Percentiles rank a stretch among this genome's conserved stretches.
Conservation (phyloP, 1,284 basidiomycete genomes). For the Papiliotrema laurentii region DNA sequence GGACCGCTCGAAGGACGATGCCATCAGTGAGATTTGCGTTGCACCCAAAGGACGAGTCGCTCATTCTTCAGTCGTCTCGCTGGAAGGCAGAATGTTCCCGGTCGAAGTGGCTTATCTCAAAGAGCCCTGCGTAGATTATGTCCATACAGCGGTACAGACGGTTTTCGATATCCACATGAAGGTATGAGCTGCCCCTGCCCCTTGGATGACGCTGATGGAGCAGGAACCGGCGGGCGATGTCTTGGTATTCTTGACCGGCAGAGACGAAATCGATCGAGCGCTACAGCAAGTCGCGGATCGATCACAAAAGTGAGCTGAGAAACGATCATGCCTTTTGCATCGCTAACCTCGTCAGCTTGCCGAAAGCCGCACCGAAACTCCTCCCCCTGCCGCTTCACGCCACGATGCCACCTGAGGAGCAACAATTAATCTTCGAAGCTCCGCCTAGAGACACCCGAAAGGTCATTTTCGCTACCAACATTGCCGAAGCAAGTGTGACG, state of each 20-base stretch:
- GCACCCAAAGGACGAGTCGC: background rate
- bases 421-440: constrained; percentile 75
- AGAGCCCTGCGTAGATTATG: constrained; percentile 73
- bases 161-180: constrained; percentile 81
- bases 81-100: constrained; percentile 89
- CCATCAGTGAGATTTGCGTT: constrained; percentile 31
- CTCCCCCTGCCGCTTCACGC: constrained; percentile 78
- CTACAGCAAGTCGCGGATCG: constrained; percentile 76
- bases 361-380: constrained; percentile 59
- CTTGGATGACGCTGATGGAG: constrained; percentile 9
- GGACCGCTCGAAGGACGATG: constrained; percentile 46
- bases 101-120: constrained; percentile 76
- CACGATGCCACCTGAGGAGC: constrained; percentile 78
- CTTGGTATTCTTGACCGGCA: constrained; percentile 89
- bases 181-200: constrained; percentile 50
- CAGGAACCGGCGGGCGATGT: constrained; percentile 75
- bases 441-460: constrained; percentile 73
- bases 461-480: constrained; percentile 89
- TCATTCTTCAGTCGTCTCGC: constrained; percentile 66
- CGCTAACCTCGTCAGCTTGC: constrained; percentile 54
- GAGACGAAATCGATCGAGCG: constrained; percentile 91
- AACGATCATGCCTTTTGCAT: constrained; percentile 7
- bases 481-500: constrained; percentile 95
- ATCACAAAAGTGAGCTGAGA: constrained; percentile 59
- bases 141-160: constrained; percentile 74